A percentile compares a stretch with the other conserved stretches of the same genome.
These are phyloP conservation scores for Fusarium domesticum DNA, from an alignment of 2,329 filamentous ascomycete genomes.

Conservation along the genomic window DNA sequence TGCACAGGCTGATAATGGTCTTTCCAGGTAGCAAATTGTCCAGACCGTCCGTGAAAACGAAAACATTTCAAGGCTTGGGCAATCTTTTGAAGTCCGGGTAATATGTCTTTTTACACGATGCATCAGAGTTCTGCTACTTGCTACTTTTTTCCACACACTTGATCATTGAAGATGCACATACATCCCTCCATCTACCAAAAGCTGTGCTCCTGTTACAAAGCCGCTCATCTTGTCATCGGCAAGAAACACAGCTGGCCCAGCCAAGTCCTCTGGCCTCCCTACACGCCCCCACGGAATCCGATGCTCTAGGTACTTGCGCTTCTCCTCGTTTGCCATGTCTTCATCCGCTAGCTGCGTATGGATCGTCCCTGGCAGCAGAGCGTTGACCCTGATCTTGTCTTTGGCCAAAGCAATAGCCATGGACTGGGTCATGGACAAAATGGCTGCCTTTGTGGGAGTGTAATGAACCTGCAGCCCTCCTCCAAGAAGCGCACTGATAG, in stretches of 20 bases:
- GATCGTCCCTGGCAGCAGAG: slow-evolving; percentile 77
- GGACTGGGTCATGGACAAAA: slow-evolving; percentile 58
- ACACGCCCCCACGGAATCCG: slow-evolving; percentile 75
- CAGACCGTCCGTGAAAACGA: too few relatives aligned
- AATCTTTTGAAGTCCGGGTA: too few relatives aligned
- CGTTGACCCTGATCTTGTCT: slow-evolving; percentile 70
- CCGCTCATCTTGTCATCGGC: slow-evolving; percentile 74
- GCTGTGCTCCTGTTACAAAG: slow-evolving; percentile 78
- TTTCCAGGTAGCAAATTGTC: too few relatives aligned
- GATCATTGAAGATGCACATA: slow-evolving; percentile 82
- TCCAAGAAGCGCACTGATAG: slow-evolving; percentile 68
- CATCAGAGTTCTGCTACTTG: slow-evolving; percentile 7
- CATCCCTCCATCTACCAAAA: slow-evolving; percentile 82
- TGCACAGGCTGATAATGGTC: too few relatives aligned
- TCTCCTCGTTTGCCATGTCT: slow-evolving; percentile 65
- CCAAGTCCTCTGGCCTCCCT: slow-evolving; percentile 71
- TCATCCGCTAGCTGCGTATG: slow-evolving; percentile 75
- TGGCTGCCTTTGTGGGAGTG: slow-evolving; percentile 77
- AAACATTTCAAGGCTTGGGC: too few relatives aligned
- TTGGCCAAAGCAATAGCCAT: slow-evolving; percentile 64
- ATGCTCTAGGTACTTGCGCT: slow-evolving; percentile 73
- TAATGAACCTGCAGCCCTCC: slow-evolving; percentile 75
- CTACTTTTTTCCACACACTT: slow-evolving; percentile 18
- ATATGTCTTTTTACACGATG: slow-evolving; percentile 6
- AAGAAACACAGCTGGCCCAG: slow-evolving; percentile 81